These are phyloP conservation scores for Endothia cerciana DNA, from an alignment of 2,329 filamentous ascomycete genomes.

Conservation along the genomic window DNA sequence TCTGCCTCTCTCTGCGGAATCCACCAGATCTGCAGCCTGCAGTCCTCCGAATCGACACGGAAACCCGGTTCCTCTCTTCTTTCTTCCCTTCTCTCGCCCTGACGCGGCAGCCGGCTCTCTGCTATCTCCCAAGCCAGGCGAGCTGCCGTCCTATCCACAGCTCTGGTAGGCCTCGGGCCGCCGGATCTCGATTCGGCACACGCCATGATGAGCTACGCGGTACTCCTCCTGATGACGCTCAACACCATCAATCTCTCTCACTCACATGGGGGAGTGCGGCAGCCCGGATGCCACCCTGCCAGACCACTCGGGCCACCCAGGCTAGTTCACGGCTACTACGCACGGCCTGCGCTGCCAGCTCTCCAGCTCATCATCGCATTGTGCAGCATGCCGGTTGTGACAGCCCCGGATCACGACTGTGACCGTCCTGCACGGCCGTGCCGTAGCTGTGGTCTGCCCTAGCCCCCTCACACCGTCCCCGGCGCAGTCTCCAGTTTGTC, in stretches of 20 bases:
- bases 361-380: neutral
- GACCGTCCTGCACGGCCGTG: constrained; percentile 20
- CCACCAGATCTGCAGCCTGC: constrained; percentile 14
- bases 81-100: neutral
- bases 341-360: constrained; percentile 12
- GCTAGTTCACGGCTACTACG: constrained; percentile 17
- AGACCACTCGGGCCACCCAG: neutral
- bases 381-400: constrained; percentile 12
- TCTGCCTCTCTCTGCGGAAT: too few relatives aligned
- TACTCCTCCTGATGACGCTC: constrained; percentile 4
- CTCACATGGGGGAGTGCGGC: neutral
- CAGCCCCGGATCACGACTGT: constrained; percentile 7
- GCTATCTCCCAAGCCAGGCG: neutral
- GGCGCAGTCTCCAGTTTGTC: constrained; percentile 1
- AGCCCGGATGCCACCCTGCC: constrained; percentile 2
- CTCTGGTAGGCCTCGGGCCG: neutral
- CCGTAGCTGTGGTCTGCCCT: constrained; percentile 25
- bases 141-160: neutral
- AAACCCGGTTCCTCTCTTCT: neutral
- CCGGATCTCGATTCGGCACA: constrained; percentile 6
- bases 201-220: neutral
- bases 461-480: constrained; percentile 16
- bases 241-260: constrained; percentile 13
- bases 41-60: neutral
- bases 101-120: constrained; percentile 7